Evolutionary conservation across 495 filamentous ascomycete genomes (phyloP), one percentile per base, ranked within the genome.

Genomic region (Neurospora sp.): DNA sequence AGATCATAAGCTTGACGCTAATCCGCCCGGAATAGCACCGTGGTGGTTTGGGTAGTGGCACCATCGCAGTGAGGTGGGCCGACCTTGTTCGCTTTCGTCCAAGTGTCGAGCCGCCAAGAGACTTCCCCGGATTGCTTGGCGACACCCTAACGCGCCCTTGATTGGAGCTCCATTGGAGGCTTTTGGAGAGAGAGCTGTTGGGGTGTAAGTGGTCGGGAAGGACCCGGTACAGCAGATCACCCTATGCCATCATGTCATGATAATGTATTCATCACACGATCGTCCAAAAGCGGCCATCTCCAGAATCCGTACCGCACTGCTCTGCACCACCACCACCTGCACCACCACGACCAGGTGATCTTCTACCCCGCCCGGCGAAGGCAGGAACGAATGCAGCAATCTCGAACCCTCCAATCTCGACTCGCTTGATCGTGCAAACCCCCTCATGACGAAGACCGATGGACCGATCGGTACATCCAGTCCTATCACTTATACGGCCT

Each of bases 201-300:
- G 53, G 12, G 11, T 61, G 22, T 31, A 16, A 61, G 53, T 65
- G 53, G 53, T 18, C 14, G 31, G 53, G 27, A 65, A 65, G 53
- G 53, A 35, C 53, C 53, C 31, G 27, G 53, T 65, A 65, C 53
- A 61, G 53, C 53, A 61, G 53, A 16, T 65, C 53, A 35, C 3
- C 71, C 75, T 74, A 73, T 70, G 39, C 38, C 39, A 72, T 78
- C 78, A 75, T 80, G 72, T 77, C 77, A 77, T 80, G 72, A 77
- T 79, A 76, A 80, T 80, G 78, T 80, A 79, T 78, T 79, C 71
- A 78, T 80, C 78, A 80, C 77, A 78, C 77, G 78, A 80, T 80
- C 73, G 68, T 68, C 71, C 68, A 9, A 68, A 69, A 59, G 59
- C 73, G 65, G 73, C 68, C 77, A 78, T 72, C 44, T 61, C 69